A percentile compares a stretch with the other conserved stretches of the same genome.
phyloP scores from a whole-genome alignment of 108 stramenopile genomes.

The Hondaea fermentalgiana region DNA sequence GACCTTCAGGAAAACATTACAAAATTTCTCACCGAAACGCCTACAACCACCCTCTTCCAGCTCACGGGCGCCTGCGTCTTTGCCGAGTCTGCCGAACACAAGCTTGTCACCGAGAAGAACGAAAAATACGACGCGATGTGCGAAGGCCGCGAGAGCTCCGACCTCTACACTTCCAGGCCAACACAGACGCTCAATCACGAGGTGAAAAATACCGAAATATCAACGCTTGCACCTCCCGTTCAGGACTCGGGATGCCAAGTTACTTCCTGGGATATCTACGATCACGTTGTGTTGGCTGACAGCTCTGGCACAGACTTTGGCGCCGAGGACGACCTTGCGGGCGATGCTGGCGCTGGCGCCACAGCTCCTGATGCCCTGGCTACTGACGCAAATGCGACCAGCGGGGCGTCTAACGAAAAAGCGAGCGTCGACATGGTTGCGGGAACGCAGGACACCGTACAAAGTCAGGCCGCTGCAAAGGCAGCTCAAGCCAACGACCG shows the following conservation, averaged over 20 bases:
- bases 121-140: background rate
- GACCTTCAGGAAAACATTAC: background rate
- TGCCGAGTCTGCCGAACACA: background rate
- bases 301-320: background rate
- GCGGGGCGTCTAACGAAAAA: too few species aligned
- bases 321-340: background rate
- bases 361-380: background rate
- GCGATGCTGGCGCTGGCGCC: background rate
- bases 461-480: too few species aligned
- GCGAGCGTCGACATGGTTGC: too few species aligned
- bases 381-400: too few species aligned
- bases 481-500: background rate
- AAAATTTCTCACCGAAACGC: background rate
- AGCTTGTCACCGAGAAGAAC: background rate
- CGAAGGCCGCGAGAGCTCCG: background rate
- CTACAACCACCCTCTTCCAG: background rate
- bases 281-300: background rate
- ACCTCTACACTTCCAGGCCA: slow-evolving; percentile 32
- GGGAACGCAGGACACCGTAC: too few species aligned
- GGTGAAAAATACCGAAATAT: background rate
- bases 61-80: background rate
- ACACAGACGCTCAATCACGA: slow-evolving; percentile 36
- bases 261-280: slow-evolving; percentile 25
- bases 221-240: background rate
- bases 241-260: background rate